These are phyloP conservation scores for Zygosaccharomyces pseudobailii DNA, from an alignment of 1,139 yeast species.

Conservation along the genomic window DNA sequence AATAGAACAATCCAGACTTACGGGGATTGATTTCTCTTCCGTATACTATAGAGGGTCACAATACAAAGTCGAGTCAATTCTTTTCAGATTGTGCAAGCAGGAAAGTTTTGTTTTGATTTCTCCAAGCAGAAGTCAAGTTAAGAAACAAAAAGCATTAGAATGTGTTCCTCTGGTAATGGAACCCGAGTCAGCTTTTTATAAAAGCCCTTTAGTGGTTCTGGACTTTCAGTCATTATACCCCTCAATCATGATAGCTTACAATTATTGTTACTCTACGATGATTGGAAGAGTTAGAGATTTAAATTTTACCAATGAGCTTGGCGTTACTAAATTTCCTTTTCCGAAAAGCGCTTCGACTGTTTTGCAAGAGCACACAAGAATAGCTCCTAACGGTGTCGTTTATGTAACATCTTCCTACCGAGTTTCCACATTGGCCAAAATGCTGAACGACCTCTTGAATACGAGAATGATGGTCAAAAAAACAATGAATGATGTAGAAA, in stretches of 20 bases:
- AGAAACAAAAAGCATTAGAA: constrained; percentile 79
- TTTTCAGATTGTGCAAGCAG: constrained; percentile 66
- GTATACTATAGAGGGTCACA: constrained; percentile 90
- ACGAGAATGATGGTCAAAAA: constrained; percentile 74
- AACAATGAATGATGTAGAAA: constrained; percentile 53
- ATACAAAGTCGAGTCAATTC: constrained; percentile 81
- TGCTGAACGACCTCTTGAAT: constrained; percentile 78
- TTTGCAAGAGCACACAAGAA: constrained; percentile 49
- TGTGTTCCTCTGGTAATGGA: constrained; percentile 90
- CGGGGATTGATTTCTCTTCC: constrained; percentile 87
- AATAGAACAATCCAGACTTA: constrained; percentile 76
- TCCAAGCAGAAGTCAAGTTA: constrained; percentile 78
- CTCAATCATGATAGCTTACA: constrained; percentile 85
- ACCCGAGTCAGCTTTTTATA: constrained; percentile 79
- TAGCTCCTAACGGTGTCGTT: constrained; percentile 85
- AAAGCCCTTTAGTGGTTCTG: constrained; percentile 80
- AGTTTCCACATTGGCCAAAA: constrained; percentile 70
- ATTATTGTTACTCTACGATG: constrained; percentile 85
- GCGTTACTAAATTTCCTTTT: constrained; percentile 47
- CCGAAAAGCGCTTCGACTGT: constrained; percentile 55
- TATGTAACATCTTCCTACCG: constrained; percentile 65
- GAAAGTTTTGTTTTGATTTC: constrained; percentile 72
- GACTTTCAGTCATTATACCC: constrained; percentile 96
- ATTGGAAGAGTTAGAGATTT: constrained; percentile 63
- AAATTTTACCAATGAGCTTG: constrained; percentile 47